phyloP scores from a whole-genome alignment of 2,329 filamentous ascomycete species.

The Pseudocercospora macadamiae region DNA sequence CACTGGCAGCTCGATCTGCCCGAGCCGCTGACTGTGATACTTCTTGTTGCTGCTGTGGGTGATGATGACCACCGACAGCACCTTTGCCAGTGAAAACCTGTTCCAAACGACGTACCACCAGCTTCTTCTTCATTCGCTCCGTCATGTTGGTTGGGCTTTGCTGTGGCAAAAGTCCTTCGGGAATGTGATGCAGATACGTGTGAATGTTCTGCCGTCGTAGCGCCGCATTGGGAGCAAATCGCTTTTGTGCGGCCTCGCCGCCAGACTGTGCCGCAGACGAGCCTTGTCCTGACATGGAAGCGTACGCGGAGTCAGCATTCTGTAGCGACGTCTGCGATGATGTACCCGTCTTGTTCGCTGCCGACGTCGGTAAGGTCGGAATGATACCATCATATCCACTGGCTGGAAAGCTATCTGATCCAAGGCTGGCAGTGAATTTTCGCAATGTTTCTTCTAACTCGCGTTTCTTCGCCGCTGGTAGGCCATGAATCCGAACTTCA shows the following conservation, averaged over 20 bases:
- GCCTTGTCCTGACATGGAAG: constrained; percentile 59
- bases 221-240: constrained; percentile 32
- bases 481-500: constrained; percentile 76
- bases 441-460: constrained; percentile 75
- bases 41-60: constrained; percentile 60
- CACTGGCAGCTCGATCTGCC: constrained; percentile 47
- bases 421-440: constrained; percentile 68
- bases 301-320: constrained; percentile 60
- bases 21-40: constrained; percentile 58
- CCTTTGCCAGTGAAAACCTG: constrained; percentile 78
- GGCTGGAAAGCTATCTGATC: constrained; percentile 47
- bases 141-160: constrained; percentile 59
- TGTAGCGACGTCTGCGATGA: constrained; percentile 59
- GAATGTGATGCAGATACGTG: constrained; percentile 72
- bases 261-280: constrained; percentile 43
- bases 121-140: constrained; percentile 73
- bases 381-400: constrained; percentile 39
- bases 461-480: constrained; percentile 72
- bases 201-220: constrained; percentile 63
- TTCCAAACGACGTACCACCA: constrained; percentile 76
- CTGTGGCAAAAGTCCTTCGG: constrained; percentile 67
- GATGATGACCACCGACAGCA: constrained; percentile 50
- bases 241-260: constrained; percentile 34
- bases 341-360: constrained; percentile 57
- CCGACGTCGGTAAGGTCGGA: constrained; percentile 57